Percentiles rank a stretch among this genome's conserved stretches.
Conservation (phyloP, 2,329 filamentous ascomycete species). For the Biscogniauxia sp. region DNA sequence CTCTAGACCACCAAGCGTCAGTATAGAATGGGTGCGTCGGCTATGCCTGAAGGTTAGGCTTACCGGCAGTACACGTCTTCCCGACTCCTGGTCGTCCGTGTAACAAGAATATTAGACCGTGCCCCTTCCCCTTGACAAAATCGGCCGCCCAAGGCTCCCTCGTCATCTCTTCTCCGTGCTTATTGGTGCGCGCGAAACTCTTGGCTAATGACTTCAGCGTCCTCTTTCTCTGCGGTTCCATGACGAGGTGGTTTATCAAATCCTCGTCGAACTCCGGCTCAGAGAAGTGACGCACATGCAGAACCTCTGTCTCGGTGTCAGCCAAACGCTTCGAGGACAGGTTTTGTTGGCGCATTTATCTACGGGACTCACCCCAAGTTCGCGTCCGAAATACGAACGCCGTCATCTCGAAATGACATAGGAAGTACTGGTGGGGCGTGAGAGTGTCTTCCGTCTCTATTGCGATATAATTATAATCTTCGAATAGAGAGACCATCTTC, state of each 20-base stretch:
- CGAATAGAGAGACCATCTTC: conserved; percentile 2
- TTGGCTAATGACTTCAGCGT: conserved; percentile 31
- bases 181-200: conserved; percentile 24
- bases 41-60: not conserved
- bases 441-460: not conserved
- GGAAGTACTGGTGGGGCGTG: conserved; percentile 15
- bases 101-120: conserved; percentile 24
- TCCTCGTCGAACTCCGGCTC: conserved; percentile 27
- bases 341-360: not conserved
- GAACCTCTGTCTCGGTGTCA: conserved; percentile 11
- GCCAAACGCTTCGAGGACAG: not conserved
- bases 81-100: conserved; percentile 26
- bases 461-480: conserved; percentile 10
- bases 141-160: conserved; percentile 19
- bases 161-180: conserved; percentile 11
- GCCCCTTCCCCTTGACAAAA: conserved; percentile 26
- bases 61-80: conserved; percentile 33
- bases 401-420: conserved; percentile 10
- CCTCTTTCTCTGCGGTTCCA: conserved; percentile 23
- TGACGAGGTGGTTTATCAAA: conserved; percentile 32
- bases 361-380: conserved; percentile 19
- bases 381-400: conserved; percentile 22
- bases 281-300: conserved; percentile 24
- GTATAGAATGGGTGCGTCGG: too few relatives aligned
- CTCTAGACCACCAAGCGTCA: conserved; percentile 20